These are phyloP conservation scores for Eruca vesicaria DNA, from an alignment of 441 rosid species.

Conservation along the genomic window DNA sequence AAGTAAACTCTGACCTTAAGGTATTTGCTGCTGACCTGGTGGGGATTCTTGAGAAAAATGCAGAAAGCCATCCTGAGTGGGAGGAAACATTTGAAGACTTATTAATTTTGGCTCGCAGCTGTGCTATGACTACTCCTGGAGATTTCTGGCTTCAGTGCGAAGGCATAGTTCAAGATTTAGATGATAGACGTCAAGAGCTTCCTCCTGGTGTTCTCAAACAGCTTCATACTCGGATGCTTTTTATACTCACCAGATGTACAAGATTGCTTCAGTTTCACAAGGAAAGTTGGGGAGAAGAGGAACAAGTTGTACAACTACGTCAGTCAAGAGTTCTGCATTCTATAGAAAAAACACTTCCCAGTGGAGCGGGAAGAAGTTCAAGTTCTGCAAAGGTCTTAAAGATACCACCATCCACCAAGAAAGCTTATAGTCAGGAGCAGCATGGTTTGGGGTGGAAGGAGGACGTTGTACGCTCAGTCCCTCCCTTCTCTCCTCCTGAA, in stretches of 20 bases:
- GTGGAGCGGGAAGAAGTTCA: conserved; percentile 52
- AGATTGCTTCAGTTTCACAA: conserved; percentile 96
- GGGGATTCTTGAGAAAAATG: conserved; percentile 92
- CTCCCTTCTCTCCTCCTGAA: conserved; percentile 39
- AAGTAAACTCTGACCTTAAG: conserved; percentile 96
- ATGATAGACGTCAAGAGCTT: conserved; percentile 97
- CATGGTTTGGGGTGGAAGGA: conserved; percentile 68
- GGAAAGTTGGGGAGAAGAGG: conserved; percentile 92
- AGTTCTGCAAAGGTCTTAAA: conserved; percentile 58
- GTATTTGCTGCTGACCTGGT: conserved; percentile 93
- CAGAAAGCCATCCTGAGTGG: conserved; percentile 95
- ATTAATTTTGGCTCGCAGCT: conserved; percentile 90
- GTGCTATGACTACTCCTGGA: conserved; percentile 90
- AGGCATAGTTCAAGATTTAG: conserved; percentile 96
- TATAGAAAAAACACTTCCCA: conserved; percentile 62
- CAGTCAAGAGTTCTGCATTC: conserved; percentile 76
- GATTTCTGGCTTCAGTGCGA: too few relatives aligned
- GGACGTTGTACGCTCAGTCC: conserved; percentile 46
- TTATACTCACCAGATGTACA: conserved; percentile 96
- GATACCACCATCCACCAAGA: conserved; percentile 57
- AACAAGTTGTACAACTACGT: conserved; percentile 71
- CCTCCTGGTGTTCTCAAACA: conserved; percentile 89
- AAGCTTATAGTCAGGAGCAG: conserved; percentile 96
- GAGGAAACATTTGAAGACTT: conserved; percentile 97
- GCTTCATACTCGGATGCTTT: conserved; percentile 97